These are phyloP conservation scores for Linnemannia hyalina DNA, from an alignment of 192 early-diverging fungal species.

Conservation along the genomic window DNA sequence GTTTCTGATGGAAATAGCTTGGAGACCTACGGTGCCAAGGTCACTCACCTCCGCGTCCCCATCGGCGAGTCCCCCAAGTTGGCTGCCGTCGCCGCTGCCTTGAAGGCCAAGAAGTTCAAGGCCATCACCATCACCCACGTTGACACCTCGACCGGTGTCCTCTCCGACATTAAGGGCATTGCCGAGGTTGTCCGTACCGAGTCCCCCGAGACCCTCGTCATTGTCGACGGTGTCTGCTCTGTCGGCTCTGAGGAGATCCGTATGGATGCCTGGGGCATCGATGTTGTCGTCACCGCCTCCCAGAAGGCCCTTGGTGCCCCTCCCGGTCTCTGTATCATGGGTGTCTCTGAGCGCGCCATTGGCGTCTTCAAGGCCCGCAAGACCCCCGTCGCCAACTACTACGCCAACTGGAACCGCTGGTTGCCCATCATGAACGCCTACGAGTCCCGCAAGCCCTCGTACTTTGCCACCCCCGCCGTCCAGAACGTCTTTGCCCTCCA, in stretches of 20 bases:
- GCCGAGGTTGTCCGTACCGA: slow-evolving; percentile 73
- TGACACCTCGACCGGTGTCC: slow-evolving; percentile 94
- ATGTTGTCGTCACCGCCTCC: slow-evolving; percentile 90
- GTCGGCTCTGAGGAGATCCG: slow-evolving; percentile 92
- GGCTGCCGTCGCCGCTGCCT: slow-evolving; percentile 71
- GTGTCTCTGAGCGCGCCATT: slow-evolving; percentile 81
- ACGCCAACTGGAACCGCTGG: slow-evolving; percentile 92
- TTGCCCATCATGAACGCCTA: slow-evolving; percentile 95
- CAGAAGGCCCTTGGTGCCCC: slow-evolving; percentile 97
- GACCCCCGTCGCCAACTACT: slow-evolving; percentile 86
- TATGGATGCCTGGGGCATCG: slow-evolving; percentile 91
- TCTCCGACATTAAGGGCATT: slow-evolving; percentile 83
- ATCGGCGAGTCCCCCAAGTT: slow-evolving; percentile 76
- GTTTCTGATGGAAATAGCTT: slow-evolving; percentile 60
- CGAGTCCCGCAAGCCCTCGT: slow-evolving; percentile 88
- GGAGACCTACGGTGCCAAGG: slow-evolving; percentile 88
- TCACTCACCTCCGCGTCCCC: slow-evolving; percentile 76
- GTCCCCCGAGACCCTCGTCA: slow-evolving; percentile 89
- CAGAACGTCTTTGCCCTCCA: slow-evolving; percentile 92
- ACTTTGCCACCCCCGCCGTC: slow-evolving; percentile 97
- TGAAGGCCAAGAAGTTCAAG: slow-evolving; percentile 79
- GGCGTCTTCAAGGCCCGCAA: slow-evolving; percentile 74
- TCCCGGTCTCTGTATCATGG: slow-evolving; percentile 89
- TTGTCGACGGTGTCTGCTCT: slow-evolving; percentile 94
- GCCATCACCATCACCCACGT: slow-evolving; percentile 93